Base-by-base conservation (phyloP, 2,329 filamentous ascomycete genomes). In the Alternaria ethzedia region DNA sequence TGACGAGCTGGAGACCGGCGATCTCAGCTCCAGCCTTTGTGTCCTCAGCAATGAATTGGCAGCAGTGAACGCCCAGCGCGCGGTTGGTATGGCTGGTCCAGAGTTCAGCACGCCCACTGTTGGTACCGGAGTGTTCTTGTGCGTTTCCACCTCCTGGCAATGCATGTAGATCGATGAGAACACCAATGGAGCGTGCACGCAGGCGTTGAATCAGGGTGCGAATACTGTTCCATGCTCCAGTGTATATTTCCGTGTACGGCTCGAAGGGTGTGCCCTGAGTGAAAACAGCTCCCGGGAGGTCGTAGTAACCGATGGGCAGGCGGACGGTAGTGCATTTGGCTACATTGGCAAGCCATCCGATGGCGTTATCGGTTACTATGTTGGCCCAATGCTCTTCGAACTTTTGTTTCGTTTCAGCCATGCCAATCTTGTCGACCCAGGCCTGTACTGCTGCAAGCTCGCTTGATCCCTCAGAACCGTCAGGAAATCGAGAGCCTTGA, bases 241-340 rank as follows among this genome's bases (percentile, higher is more conserved):
- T 69, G 69, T 89, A 89, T 10, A 89, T 82, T 26, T 78, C 70
- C 7, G 80, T 76, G 9, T 82, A 81, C 1, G 80, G 76, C 20
- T 84, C 82, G 74, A 89, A 89, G 1, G 84, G 82, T 1, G 86
- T 88, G 3, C 80, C 80, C 11, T 77, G 69, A 62, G 84, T 86
- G 69, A 85, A 88, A 2, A 79, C 72, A 0, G 83, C 81, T 0
- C 85, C 86, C 5, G 74, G 73, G 6, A 89, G 81, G 5, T 84
- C 86, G 71, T 85, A 89, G 74, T 87, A 88, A 4, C 87, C 87
- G 56, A 90, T 85, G 0, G 87, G 87, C 17, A 90, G 74, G n/a
- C 87, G 83, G 45, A 89, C 83, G 15, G 85, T 85, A 5, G 86
- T 89, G 68, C 86, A 86, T 55, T 83, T 84, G 3, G 85, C 86